These are phyloP conservation scores for Purpureocillium takamizusanense DNA, from an alignment of 2,329 filamentous ascomycete genomes.

Conservation along the genomic window DNA sequence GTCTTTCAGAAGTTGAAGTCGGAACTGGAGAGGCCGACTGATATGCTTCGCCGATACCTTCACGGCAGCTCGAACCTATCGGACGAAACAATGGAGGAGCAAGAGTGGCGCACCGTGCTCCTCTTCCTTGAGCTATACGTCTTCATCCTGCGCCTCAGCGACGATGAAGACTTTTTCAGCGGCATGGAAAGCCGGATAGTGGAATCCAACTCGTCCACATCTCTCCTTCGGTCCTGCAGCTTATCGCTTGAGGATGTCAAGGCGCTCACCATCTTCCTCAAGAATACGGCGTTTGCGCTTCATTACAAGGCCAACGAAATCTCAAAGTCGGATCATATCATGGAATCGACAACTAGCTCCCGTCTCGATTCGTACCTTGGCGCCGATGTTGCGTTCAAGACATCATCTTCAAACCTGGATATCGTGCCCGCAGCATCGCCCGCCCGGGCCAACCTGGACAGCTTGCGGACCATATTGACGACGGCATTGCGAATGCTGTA, in stretches of 20 bases:
- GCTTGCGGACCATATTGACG: conserved; percentile 72
- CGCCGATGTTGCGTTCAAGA: neutral
- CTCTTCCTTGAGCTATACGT: conserved; percentile 92
- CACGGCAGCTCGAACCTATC: conserved; percentile 15
- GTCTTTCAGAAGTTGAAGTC: conserved; percentile 24
- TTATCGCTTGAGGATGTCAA: conserved; percentile 64
- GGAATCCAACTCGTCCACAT: conserved; percentile 29
- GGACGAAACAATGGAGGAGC: conserved; percentile 17
- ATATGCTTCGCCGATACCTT: conserved; percentile 21
- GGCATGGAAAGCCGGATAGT: conserved; percentile 33
- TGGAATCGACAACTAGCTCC: conserved; percentile 11
- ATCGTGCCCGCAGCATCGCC: conserved; percentile 8
- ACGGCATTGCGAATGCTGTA: conserved; percentile 80
- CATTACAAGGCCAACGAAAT: conserved; percentile 73
- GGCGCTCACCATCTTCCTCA: conserved; percentile 71
- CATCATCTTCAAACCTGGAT: neutral
- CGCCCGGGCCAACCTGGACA: conserved; percentile 54
- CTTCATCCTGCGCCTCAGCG: conserved; percentile 84
- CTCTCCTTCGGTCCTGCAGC: conserved; percentile 52
- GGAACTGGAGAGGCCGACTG: conserved; percentile 18
- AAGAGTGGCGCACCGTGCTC: conserved; percentile 80
- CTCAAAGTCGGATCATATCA: conserved; percentile 17
- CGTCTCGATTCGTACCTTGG: conserved; percentile 21
- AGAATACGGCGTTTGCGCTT: conserved; percentile 81
- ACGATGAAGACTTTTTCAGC: conserved; percentile 90